Evolutionary conservation across 2,329 filamentous ascomycete genomes (phyloP).

Genomic region (Colletotrichum shisoi): DNA sequence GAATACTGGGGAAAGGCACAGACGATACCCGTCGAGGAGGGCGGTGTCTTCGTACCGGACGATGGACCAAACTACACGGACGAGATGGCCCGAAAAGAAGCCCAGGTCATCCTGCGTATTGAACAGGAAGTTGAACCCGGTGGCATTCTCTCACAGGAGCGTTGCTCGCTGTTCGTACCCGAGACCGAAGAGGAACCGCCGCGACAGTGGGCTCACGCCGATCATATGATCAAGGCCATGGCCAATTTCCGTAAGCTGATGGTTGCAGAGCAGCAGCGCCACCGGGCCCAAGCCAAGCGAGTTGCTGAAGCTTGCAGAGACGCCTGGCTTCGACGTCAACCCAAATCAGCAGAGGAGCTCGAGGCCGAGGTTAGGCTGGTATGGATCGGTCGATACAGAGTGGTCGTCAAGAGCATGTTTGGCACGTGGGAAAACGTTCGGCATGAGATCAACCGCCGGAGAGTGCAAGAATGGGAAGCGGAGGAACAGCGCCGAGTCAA

Average conservation of each 20-base stretch:
- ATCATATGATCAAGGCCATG: conserved; percentile 83
- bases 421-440: conserved; percentile 72
- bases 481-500: conserved; percentile 70
- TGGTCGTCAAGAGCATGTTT: conserved; percentile 67
- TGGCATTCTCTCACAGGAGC: conserved; percentile 74
- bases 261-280: conserved; percentile 77
- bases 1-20: conserved; percentile 65
- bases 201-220: conserved; percentile 83
- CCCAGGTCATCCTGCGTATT: conserved; percentile 71
- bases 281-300: conserved; percentile 78
- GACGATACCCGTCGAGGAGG: conserved; percentile 63
- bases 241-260: conserved; percentile 82
- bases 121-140: conserved; percentile 77
- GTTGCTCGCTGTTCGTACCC: conserved; percentile 76
- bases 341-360: conserved; percentile 80
- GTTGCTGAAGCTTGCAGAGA: conserved; percentile 80
- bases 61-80: conserved; percentile 66
- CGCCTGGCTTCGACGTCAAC: conserved; percentile 76
- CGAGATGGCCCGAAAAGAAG: conserved; percentile 72
- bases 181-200: conserved; percentile 77
- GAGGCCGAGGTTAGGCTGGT: conserved; percentile 77
- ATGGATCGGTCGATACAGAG: conserved; percentile 73
- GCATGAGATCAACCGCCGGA: conserved; percentile 66
- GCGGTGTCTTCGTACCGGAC: conserved; percentile 63
- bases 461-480: conserved; percentile 69